phyloP scores from a whole-genome alignment of 306 rosid genomes.

The Sicyos baderoa region DNA sequence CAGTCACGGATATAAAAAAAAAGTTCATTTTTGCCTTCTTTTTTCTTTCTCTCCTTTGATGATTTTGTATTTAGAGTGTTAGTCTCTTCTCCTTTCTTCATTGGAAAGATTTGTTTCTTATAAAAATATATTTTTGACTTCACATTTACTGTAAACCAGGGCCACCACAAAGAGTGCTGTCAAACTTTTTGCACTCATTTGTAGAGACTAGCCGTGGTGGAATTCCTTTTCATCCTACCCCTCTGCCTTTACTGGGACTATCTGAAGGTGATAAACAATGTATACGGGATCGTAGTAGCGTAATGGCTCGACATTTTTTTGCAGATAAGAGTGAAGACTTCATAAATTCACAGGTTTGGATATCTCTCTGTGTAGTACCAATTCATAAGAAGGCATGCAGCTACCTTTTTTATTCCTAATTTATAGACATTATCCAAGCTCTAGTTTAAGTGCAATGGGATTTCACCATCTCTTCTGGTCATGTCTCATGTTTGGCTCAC shows the following conservation, averaged over 20 bases:
- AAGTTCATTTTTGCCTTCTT: too few species aligned
- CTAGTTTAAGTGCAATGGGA: conserved; percentile 10
- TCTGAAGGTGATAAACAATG: conserved; percentile 93
- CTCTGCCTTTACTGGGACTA: conserved; percentile 78
- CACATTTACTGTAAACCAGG: conserved; percentile 41
- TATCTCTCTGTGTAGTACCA: not conserved
- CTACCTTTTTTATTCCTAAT: not conserved
- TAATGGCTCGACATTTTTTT: conserved; percentile 98
- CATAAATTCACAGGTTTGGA: conserved; percentile 70
- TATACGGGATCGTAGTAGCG: conserved; percentile 89
- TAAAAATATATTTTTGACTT: not conserved
- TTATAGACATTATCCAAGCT: conserved; percentile 6
- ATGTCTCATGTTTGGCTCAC: not conserved
- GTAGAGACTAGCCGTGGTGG: conserved; percentile 89
- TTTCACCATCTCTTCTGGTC: conserved; percentile 7
- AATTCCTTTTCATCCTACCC: conserved; percentile 70
- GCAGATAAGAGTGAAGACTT: conserved; percentile 90
- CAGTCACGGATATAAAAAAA: too few species aligned
- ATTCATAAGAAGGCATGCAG: not conserved
- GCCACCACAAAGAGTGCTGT: conserved; percentile 85
- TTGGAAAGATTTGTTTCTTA: not conserved
- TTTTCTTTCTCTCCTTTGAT: too few species aligned
- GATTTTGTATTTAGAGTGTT: too few species aligned
- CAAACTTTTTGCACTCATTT: conserved; percentile 82
- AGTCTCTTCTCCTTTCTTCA: too few species aligned